Conservation (phyloP, 2,329 filamentous ascomycete genomes). For the Colletotrichum orchidophilum region DNA sequence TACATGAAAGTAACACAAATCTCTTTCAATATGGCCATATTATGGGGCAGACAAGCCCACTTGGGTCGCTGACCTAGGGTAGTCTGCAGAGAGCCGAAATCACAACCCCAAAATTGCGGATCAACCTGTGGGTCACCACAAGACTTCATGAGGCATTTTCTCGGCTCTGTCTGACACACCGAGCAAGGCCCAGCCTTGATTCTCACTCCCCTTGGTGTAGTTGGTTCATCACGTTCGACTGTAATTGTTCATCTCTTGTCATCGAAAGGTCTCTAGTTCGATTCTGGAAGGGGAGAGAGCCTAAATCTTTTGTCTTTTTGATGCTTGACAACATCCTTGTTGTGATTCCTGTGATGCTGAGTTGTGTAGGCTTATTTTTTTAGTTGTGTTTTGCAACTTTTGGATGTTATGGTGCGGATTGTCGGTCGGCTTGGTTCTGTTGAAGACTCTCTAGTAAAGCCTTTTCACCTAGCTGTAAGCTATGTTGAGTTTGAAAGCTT, state of each 20-base stretch:
- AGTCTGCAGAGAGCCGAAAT: neutral
- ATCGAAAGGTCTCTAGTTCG: slow-evolving; percentile 32
- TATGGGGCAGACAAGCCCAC: neutral
- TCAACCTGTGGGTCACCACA: neutral
- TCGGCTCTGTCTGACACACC: neutral
- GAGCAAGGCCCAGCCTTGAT: slow-evolving; percentile 14
- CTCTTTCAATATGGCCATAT: neutral
- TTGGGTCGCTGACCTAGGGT: neutral
- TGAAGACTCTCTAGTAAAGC: neutral
- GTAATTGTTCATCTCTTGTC: slow-evolving; percentile 20
- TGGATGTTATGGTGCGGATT: neutral
- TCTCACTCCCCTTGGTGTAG: slow-evolving; percentile 30
- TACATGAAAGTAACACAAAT: neutral
- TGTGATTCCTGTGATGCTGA: neutral
- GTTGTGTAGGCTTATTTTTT: neutral
- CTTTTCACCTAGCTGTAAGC: neutral
- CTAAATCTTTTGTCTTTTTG: neutral
- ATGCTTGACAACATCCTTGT: too few species aligned
- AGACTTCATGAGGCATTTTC: neutral
- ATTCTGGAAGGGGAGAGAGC: slow-evolving; percentile 27
- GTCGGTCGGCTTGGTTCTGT: neutral
- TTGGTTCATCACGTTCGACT: slow-evolving; percentile 33
- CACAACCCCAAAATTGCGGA: neutral
- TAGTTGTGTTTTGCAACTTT: neutral
- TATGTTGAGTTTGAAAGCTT: neutral